Conservation (phyloP, 768 basidiomycete genomes). For the Kwoniella shandongensis region DNA sequence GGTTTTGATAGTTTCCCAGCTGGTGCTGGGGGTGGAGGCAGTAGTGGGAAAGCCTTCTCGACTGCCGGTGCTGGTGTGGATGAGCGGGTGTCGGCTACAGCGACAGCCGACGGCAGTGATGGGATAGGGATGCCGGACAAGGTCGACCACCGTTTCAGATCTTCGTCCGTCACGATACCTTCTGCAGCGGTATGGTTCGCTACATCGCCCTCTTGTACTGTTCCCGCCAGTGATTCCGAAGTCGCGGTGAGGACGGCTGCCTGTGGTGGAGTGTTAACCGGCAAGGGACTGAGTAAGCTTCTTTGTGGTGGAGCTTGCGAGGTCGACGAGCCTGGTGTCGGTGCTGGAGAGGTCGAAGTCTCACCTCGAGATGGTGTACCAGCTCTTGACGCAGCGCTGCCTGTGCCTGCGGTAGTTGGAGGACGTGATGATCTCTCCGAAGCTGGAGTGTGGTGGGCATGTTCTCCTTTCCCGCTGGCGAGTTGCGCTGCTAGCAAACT, state of each 20-base stretch:
- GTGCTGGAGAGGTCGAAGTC: conserved; percentile 6
- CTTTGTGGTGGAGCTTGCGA: background rate
- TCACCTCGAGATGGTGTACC: conserved; percentile 4
- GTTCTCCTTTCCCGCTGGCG: conserved; percentile 10
- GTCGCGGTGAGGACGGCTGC: conserved; percentile 14
- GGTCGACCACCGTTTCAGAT: conserved; percentile 33
- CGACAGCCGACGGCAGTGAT: background rate
- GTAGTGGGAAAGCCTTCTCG: conserved; percentile 19
- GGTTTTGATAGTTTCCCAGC: conserved; percentile 17
- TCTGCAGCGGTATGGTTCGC: conserved; percentile 30
- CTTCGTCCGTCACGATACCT: conserved; percentile 28
- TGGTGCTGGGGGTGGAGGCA: conserved; percentile 24
- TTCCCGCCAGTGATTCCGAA: conserved; percentile 15
- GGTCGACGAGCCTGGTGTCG: background rate
- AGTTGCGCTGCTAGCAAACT: conserved; percentile 30
- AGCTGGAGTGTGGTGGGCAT: background rate
- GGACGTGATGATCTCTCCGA: no score
- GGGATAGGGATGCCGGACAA: conserved; percentile 32
- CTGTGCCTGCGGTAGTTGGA: background rate
- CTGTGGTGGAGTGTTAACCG: conserved; percentile 11
- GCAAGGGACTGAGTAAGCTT: conserved; percentile 19
- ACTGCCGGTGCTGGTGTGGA: background rate
- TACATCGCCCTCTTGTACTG: conserved; percentile 30
- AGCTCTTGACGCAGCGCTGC: conserved; percentile 10
- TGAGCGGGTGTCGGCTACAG: background rate